A percentile compares a stretch with the other conserved stretches of the same genome.
These are phyloP conservation scores for Fusarium denticulatum DNA, from an alignment of 2,329 filamentous ascomycete species.

Conservation along the genomic window DNA sequence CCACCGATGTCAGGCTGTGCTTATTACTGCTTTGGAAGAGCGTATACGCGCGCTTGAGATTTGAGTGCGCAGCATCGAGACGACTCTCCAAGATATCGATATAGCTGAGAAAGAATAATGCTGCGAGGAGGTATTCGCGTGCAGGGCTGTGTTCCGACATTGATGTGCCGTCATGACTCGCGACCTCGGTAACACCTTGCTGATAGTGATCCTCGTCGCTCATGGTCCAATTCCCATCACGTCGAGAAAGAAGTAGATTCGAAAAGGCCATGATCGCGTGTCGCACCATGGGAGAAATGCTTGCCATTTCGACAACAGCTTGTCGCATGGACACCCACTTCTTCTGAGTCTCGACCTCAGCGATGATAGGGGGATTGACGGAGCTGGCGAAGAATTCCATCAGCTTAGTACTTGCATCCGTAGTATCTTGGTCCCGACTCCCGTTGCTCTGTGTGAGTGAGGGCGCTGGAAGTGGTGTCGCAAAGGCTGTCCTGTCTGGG, in stretches of 20 bases:
- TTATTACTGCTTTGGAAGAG: constrained; percentile 57
- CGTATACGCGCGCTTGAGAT: constrained; percentile 60
- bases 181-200: constrained; percentile 49
- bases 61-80: constrained; percentile 58
- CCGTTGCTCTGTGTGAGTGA: constrained; percentile 37
- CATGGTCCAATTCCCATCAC: constrained; percentile 45
- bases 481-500: constrained; percentile 36
- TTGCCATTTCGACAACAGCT: constrained; percentile 58
- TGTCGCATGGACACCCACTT: constrained; percentile 62
- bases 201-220: constrained; percentile 52
- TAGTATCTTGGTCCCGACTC: constrained; percentile 14
- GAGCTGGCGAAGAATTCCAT: constrained; percentile 61
- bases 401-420: constrained; percentile 43
- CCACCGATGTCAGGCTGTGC: constrained; percentile 49
- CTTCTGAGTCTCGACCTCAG: constrained; percentile 62
- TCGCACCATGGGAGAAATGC: constrained; percentile 57
- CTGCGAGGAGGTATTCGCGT: constrained; percentile 58
- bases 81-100: constrained; percentile 58
- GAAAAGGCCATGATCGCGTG: constrained; percentile 63
- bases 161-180: constrained; percentile 31
- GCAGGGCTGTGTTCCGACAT: constrained; percentile 45
- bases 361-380: constrained; percentile 62
- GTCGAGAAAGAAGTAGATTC: constrained; percentile 54
- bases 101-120: constrained; percentile 65
- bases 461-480: constrained; percentile 31